These are phyloP conservation scores for Opeltia flavorubescens DNA, from an alignment of 495 filamentous ascomycete genomes.

Conservation along the genomic window DNA sequence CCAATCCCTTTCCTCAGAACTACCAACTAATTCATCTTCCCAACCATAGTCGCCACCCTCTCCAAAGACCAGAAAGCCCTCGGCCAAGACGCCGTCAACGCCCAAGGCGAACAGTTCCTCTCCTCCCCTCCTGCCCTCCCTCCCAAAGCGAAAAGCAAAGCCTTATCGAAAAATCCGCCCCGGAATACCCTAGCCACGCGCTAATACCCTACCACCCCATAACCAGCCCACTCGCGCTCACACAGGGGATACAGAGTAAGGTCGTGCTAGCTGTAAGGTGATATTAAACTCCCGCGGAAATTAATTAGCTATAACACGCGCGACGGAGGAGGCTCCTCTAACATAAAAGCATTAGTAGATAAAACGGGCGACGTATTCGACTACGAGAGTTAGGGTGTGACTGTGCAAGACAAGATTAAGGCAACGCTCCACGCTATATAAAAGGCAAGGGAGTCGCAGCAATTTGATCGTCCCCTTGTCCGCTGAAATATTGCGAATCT, in stretches of 20 bases:
- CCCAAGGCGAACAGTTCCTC: too few relatives aligned
- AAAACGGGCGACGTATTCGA: constrained; percentile 12
- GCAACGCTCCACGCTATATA: constrained; percentile 13
- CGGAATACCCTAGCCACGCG: not conserved
- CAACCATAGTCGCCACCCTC: too few relatives aligned
- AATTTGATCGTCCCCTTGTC: too few relatives aligned
- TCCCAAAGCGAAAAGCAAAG: too few relatives aligned
- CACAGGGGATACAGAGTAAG: not conserved
- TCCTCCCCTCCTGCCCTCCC: too few relatives aligned
- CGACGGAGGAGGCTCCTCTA: not conserved
- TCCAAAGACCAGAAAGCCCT: too few relatives aligned
- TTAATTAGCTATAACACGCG: not conserved
- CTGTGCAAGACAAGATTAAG: constrained; percentile 11
- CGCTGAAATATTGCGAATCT: too few relatives aligned
- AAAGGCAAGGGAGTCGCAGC: too few relatives aligned
- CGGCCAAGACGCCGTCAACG: too few relatives aligned
- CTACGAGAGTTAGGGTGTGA: not conserved
- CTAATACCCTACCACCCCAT: not conserved
- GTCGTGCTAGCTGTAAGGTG: not conserved
- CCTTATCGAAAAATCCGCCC: too few relatives aligned
- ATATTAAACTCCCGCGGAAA: constrained; percentile 9
- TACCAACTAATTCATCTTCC: too few relatives aligned
- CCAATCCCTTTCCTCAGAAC: too few relatives aligned
- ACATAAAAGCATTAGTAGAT: constrained; percentile 4
- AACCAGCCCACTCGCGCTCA: constrained; percentile 11